A percentile compares a stretch with the other conserved stretches of the same genome.
Conservation (phyloP, 2,329 filamentous ascomycete species). For the Hyphodiscus sp. region DNA sequence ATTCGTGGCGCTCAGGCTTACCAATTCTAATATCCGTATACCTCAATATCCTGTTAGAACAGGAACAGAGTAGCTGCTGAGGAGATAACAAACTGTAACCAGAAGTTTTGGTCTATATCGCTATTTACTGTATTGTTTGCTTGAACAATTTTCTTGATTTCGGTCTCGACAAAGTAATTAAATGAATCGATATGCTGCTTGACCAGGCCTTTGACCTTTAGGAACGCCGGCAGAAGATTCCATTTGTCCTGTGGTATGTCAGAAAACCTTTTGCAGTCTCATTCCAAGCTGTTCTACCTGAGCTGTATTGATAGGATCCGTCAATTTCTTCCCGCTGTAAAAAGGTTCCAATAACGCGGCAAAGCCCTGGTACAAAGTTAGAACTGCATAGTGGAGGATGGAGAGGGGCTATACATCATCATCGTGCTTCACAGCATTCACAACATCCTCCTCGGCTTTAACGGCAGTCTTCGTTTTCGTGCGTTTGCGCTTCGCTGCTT, state of each 20-base stretch:
- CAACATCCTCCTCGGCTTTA: slow-evolving; percentile 4
- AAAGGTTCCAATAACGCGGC: slow-evolving; percentile 62
- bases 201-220: slow-evolving; percentile 92
- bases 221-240: slow-evolving; percentile 92
- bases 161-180: slow-evolving; percentile 95
- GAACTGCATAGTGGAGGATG: background rate
- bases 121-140: slow-evolving; percentile 84
- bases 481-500: slow-evolving; percentile 22
- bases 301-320: slow-evolving; percentile 63
- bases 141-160: slow-evolving; percentile 93
- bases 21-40: slow-evolving; percentile 88
- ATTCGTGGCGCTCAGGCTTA: slow-evolving; percentile 71
- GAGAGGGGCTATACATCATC: slow-evolving; percentile 23
- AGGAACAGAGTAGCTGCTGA: background rate
- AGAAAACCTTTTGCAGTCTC: slow-evolving; percentile 5
- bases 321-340: slow-evolving; percentile 61
- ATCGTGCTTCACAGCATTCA: slow-evolving; percentile 5
- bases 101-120: slow-evolving; percentile 89
- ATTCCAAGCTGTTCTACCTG: slow-evolving; percentile 24
- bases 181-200: slow-evolving; percentile 90
- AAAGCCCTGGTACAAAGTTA: slow-evolving; percentile 36
- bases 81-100: slow-evolving; percentile 55
- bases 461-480: slow-evolving; percentile 15
- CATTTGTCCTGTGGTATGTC: slow-evolving; percentile 76
- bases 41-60: slow-evolving; percentile 17